These are phyloP conservation scores for Fomitopsis pinicola DNA, from an alignment of 1,284 basidiomycete species.

Conservation along the genomic window DNA sequence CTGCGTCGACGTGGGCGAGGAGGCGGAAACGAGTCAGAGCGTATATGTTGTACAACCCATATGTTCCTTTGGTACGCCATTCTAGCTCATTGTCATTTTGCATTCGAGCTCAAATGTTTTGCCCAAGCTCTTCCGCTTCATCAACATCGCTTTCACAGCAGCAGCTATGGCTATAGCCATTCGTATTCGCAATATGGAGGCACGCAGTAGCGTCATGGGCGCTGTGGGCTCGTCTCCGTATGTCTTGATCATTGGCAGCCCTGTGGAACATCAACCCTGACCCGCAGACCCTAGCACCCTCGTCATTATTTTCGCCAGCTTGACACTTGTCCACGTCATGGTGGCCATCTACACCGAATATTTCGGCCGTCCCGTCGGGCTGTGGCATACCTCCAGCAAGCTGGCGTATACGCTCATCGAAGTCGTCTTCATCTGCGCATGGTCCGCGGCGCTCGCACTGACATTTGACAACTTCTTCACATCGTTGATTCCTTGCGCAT, in stretches of 20 bases:
- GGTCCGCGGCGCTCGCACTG: slow-evolving; percentile 87
- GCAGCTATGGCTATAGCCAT: slow-evolving; percentile 79
- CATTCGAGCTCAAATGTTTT: slow-evolving; percentile 17
- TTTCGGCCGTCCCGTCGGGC: slow-evolving; percentile 83
- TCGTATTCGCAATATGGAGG: slow-evolving; percentile 63
- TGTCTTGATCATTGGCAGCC: slow-evolving; percentile 24
- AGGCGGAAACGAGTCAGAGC: slow-evolving; percentile 52
- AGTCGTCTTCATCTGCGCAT: slow-evolving; percentile 86
- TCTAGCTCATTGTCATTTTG: slow-evolving; percentile 4
- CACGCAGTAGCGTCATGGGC: slow-evolving; percentile 48
- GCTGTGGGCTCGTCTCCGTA: slow-evolving; percentile 80
- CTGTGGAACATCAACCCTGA: not conserved
- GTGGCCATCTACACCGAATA: slow-evolving; percentile 87
- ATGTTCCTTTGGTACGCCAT: slow-evolving; percentile 67
- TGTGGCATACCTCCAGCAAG: slow-evolving; percentile 85
- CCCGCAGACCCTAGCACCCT: slow-evolving; percentile 51
- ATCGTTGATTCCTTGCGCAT: slow-evolving; percentile 74
- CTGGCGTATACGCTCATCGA: slow-evolving; percentile 77
- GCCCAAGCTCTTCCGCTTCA: slow-evolving; percentile 72
- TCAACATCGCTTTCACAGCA: slow-evolving; percentile 81
- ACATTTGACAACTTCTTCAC: slow-evolving; percentile 92
- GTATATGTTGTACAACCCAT: slow-evolving; percentile 68
- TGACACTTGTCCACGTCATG: slow-evolving; percentile 85
- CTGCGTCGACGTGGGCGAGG: slow-evolving; percentile 34
- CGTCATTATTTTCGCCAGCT: slow-evolving; percentile 82